Percentiles rank a stretch among this genome's conserved stretches.
Conservation (phyloP, 768 basidiomycete species). For the Crucibulum laeve region DNA sequence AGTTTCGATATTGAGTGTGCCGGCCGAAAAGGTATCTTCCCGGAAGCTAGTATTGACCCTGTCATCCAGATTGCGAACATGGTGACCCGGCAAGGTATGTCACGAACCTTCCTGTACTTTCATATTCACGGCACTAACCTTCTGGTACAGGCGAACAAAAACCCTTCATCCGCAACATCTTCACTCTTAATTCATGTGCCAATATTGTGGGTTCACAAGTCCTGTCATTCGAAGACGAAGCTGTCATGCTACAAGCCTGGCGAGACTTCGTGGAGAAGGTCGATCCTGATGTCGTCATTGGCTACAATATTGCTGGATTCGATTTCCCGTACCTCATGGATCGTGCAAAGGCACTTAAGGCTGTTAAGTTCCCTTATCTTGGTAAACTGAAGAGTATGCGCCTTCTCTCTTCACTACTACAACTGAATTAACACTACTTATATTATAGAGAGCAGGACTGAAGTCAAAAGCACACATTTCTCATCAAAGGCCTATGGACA, state of each 20-base stretch:
- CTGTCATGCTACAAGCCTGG: constrained; percentile 76
- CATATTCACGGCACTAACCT: not conserved
- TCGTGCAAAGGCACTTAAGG: constrained; percentile 79
- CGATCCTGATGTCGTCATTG: constrained; percentile 94
- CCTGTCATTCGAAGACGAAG: constrained; percentile 74
- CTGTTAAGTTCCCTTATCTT: constrained; percentile 62
- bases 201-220: constrained; percentile 99
- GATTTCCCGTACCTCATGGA: constrained; percentile 97
- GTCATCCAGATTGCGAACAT: constrained; percentile 99
- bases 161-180: constrained; percentile 95
- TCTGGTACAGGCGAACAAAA: constrained; percentile 68
- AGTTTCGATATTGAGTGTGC: constrained; percentile 99
- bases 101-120: not conserved
- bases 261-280: constrained; percentile 83
- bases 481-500: constrained; percentile 97
- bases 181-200: constrained; percentile 91
- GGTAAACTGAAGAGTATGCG: constrained; percentile 69
- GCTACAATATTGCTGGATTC: constrained; percentile 92
- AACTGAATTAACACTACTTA: constrained; percentile 6
- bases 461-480: constrained; percentile 92
- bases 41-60: constrained; percentile 85
- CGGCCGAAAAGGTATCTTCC: constrained; percentile 95
- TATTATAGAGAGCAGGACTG: constrained; percentile 61
- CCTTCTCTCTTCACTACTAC: not conserved
- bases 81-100: constrained; percentile 94